Conservation (phyloP, 2,329 filamentous ascomycete genomes). For the Penicillium sp. region DNA sequence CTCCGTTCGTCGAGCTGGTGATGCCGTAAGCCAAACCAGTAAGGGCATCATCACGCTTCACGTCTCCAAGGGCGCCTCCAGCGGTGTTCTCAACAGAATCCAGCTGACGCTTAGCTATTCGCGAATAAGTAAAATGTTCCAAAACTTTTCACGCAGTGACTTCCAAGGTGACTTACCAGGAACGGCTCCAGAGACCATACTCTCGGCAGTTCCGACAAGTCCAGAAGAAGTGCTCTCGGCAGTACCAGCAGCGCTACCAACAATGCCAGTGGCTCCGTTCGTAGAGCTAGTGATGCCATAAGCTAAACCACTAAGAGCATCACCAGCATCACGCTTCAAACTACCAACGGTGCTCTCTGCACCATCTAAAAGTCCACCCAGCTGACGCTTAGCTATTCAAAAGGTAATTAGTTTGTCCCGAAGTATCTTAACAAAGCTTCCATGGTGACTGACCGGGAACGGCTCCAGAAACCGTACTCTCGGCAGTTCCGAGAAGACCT, state of each 20-base stretch:
- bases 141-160: background rate
- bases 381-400: background rate
- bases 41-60: background rate
- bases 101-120: background rate
- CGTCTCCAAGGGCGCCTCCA: background rate
- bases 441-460: background rate
- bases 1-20: constrained; percentile 3
- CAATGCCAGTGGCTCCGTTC: constrained; percentile 14
- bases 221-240: constrained; percentile 14
- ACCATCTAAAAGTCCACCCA: background rate
- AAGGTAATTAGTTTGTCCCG: background rate
- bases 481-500: constrained; percentile 15
- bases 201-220: constrained; percentile 15
- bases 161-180: background rate
- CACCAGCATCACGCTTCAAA: constrained; percentile 9
- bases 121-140: background rate
- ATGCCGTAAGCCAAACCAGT: background rate
- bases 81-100: too few species aligned
- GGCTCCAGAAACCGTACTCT: background rate
- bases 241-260: constrained; percentile 16
- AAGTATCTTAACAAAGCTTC: background rate
- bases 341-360: background rate
- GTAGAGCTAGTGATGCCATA: constrained; percentile 11
- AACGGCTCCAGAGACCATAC: background rate
- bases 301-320: background rate